Percentiles rank a stretch among this genome's conserved stretches.
phyloP scores from a whole-genome alignment of 1,284 basidiomycete species.

The Austroboletus novae-zelandiae region DNA sequence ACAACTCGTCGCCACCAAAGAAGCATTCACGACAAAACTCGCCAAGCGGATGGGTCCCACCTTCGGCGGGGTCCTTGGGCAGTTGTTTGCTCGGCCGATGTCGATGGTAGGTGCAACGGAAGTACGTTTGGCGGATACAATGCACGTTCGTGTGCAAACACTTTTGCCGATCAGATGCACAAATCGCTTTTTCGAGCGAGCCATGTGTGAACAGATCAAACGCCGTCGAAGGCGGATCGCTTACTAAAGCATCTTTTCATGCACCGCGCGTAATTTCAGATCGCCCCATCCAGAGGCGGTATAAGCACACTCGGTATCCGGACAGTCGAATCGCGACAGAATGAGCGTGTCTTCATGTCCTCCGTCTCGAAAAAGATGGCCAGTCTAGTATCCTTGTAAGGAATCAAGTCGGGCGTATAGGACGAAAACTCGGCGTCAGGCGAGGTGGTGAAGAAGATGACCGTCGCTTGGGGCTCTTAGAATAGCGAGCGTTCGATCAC shows the following conservation, averaged over 20 bases:
- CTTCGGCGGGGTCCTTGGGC: conserved; percentile 57
- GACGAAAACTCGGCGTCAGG: conserved; percentile 62
- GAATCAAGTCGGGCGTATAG: conserved; percentile 55
- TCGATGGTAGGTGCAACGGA: conserved; percentile 76
- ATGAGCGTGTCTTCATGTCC: conserved; percentile 92
- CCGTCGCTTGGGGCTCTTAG: conserved; percentile 74
- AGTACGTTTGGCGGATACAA: conserved; percentile 76
- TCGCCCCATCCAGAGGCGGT: conserved; percentile 88
- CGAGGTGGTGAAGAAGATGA: conserved; percentile 77
- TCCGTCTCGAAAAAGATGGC: conserved; percentile 86
- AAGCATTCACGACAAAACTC: conserved; percentile 90
- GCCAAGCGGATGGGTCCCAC: conserved; percentile 80
- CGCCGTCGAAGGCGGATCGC: conserved; percentile 23
- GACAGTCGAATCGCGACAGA: conserved; percentile 87
- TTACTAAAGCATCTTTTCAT: conserved; percentile 82
- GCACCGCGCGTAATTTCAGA: conserved; percentile 76
- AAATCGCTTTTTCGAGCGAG: conserved; percentile 58
- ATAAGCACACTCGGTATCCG: conserved; percentile 78
- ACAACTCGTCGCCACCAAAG: conserved; percentile 92
- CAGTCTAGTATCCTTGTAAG: conserved; percentile 75
- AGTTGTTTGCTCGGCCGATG: conserved; percentile 46
- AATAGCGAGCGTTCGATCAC: too few relatives aligned
- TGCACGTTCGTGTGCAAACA: conserved; percentile 94
- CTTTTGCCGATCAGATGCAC: conserved; percentile 89
- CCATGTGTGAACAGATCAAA: neutral